A percentile compares a stretch with the other conserved stretches of the same genome.
phyloP scores from a whole-genome alignment of 768 basidiomycete species.

The Ephemerocybe angulata region DNA sequence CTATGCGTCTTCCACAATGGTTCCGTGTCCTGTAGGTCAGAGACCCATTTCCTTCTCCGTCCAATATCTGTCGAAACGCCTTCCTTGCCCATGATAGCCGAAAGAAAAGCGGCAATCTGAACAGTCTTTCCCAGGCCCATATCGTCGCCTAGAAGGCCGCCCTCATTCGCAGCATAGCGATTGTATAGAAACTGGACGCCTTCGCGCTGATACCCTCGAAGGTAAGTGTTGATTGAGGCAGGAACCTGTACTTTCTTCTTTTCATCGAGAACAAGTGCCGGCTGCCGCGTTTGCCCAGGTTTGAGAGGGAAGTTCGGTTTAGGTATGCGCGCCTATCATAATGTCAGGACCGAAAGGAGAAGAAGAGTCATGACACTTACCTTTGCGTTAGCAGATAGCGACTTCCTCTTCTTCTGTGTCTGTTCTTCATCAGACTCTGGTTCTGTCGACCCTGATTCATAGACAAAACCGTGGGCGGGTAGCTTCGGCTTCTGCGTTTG shows the following conservation, averaged over 20 bases:
- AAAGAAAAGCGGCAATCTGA: constrained; percentile 84
- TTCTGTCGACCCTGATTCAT: too few relatives aligned
- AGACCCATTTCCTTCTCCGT: constrained; percentile 66
- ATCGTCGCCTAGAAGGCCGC: constrained; percentile 90
- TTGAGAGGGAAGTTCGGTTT: constrained; percentile 51
- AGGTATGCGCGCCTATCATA: constrained; percentile 27
- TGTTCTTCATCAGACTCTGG: constrained; percentile 17
- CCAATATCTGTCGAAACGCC: constrained; percentile 62
- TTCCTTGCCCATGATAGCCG: constrained; percentile 86
- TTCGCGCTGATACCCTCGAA: constrained; percentile 92
- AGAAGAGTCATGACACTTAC: neutral
- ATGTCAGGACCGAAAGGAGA: neutral
- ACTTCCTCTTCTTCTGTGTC: too few relatives aligned
- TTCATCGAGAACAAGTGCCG: constrained; percentile 50
- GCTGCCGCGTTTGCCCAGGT: constrained; percentile 37
- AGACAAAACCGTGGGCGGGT: too few relatives aligned
- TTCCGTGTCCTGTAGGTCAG: constrained; percentile 58
- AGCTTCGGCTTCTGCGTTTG: too few relatives aligned
- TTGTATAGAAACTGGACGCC: constrained; percentile 79
- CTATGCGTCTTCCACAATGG: constrained; percentile 49
- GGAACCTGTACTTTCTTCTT: constrained; percentile 51
- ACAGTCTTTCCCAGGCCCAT: constrained; percentile 98
- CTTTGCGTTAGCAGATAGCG: too few relatives aligned
- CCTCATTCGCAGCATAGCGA: constrained; percentile 61
- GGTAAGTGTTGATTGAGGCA: constrained; percentile 71